Evolutionary conservation across 1,284 basidiomycete species (phyloP), one percentile per base, ranked within the genome.

Genomic region (Ustilago esculenta): DNA sequence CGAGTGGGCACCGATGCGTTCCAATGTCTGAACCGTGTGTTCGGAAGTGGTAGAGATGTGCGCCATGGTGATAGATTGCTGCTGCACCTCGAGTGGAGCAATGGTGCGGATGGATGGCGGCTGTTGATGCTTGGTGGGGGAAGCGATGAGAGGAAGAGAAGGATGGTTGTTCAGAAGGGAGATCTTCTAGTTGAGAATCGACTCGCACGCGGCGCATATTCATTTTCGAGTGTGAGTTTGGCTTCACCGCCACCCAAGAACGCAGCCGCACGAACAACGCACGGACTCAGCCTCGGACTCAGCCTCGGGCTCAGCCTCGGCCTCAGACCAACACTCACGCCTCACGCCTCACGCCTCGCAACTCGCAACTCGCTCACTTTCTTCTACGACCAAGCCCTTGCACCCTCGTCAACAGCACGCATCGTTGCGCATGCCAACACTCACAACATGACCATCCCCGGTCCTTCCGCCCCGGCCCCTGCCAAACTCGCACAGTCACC

Each of bases 1-100:
- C 17, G 76, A 79, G 56, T 81, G 79, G 7, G 76, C 73, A 21
- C 79, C 79, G 42, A 81, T 81, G 34, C 79, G 63, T 51, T 81
- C 79, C 29, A 79, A 60, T 9, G 72, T 77, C 58, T 79, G 77
- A 36, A 78, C 70, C 33, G 69, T 76, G 23, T 55, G 72, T 30
- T 65, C 69, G 14, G 72, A 69, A 7, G 73, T 70, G 35, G 76
- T 78, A n/a, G 69, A 64, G 53, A 78, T 77, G 45, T 69, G 69
- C 33, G 76, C 76, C 76, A 65, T 70, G 34, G 18, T 53, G 42
- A 23, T 25, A 23, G 35, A 32, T 32, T n/a, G 25, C n/a, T 14
- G 20, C 12, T 32, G 24, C 27, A 39, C 12, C 20, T 12, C 20
- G 20, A 18, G 20, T 20, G 9, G 23, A 41, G 30, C 29, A 15